These are phyloP conservation scores for Chaetomiaceae sp. DNA, from an alignment of 2,329 filamentous ascomycete species.

Conservation along the genomic window DNA sequence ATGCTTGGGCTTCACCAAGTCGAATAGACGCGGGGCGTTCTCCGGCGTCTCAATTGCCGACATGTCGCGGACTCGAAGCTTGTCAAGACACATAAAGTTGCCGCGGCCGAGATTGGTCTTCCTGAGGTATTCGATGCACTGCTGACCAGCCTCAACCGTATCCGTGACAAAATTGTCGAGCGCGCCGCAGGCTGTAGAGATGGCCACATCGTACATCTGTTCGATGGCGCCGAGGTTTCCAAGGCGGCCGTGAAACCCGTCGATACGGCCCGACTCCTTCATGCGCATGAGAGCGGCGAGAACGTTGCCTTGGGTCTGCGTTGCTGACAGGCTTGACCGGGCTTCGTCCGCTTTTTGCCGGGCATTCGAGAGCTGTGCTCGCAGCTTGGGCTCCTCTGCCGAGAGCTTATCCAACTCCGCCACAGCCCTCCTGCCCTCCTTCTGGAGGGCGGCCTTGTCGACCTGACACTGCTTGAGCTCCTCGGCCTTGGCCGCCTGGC, in stretches of 20 bases:
- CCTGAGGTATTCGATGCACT: slow-evolving; percentile 94
- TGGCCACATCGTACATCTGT: slow-evolving; percentile 91
- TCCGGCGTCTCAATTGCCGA: slow-evolving; percentile 81
- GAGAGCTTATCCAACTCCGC: slow-evolving; percentile 66
- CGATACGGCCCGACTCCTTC: slow-evolving; percentile 91
- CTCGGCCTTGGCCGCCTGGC: slow-evolving; percentile 60
- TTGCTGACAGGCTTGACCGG: slow-evolving; percentile 79
- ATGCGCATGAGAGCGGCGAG: slow-evolving; percentile 87
- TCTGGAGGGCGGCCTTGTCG: slow-evolving; percentile 65
- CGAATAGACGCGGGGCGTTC: slow-evolving; percentile 85
- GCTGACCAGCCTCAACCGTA: slow-evolving; percentile 89
- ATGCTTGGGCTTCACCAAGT: slow-evolving; percentile 83
- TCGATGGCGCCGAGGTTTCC: slow-evolving; percentile 94
- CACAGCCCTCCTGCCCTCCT: slow-evolving; percentile 66
- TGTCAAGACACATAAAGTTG: slow-evolving; percentile 94
- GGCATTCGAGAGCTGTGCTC: slow-evolving; percentile 78
- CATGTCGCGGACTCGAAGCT: slow-evolving; percentile 71
- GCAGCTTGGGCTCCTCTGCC: slow-evolving; percentile 73
- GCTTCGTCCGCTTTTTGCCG: slow-evolving; percentile 96
- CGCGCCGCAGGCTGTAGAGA: slow-evolving; percentile 87
- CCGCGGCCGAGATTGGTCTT: slow-evolving; percentile 96
- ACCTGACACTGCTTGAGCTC: slow-evolving; percentile 72
- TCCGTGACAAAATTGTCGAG: slow-evolving; percentile 97
- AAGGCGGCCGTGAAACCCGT: slow-evolving; percentile 91
- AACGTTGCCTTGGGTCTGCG: slow-evolving; percentile 89